Base-by-base conservation (phyloP, 768 basidiomycete genomes). In the Boletus pseudopeckii region DNA sequence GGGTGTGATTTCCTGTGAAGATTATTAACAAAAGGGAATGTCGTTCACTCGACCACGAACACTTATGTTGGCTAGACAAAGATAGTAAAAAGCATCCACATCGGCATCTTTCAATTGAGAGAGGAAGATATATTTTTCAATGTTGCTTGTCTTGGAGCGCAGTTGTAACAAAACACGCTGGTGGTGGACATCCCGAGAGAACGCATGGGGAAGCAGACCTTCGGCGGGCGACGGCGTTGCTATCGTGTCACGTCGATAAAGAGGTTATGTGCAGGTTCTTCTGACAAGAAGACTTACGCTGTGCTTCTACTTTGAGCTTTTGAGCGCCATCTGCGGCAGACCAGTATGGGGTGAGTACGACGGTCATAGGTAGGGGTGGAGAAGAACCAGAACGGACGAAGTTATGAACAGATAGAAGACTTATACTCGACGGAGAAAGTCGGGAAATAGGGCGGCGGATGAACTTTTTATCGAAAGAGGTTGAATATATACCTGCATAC, bases 91-190 rank as follows among this genome's bases (percentile, higher is more conserved):
- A 68, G 88, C 80, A 43, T 77, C 69, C 14, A 81, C 80, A 66
- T 95, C 85, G 46, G 84, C 75, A 58, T 84, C 74, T 67, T 92
- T 88, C 54, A 95, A 77, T 52, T 81, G 80, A 9, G 84, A 81
- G 28, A 96, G 81, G 66, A 85, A 94, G 65, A 92, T 89, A 72
- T 96, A 87, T 74, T 91, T 89, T 66, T 93, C 90, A 39, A 94
- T 82, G 53, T 71, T 66, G 67, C 80, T 82, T 66, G 83, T 80
- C 70, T 91, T 91, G 17, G 86, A 85, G 46, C 84, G 84, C 9
- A 92, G 72, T 68, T 92, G 90, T n/a, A 69, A 70, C 52, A 90
- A 70, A 64, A 81, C 82, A 48, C 90, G 85, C 20, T 75, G 53
- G 34, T 72, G 67, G 61, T 90, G 89, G 26, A 83, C 62, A 7